A percentile compares a stretch with the other conserved stretches of the same genome.
Conservation (phyloP, 495 filamentous ascomycete genomes). For the Xylaria flabelliformis region DNA sequence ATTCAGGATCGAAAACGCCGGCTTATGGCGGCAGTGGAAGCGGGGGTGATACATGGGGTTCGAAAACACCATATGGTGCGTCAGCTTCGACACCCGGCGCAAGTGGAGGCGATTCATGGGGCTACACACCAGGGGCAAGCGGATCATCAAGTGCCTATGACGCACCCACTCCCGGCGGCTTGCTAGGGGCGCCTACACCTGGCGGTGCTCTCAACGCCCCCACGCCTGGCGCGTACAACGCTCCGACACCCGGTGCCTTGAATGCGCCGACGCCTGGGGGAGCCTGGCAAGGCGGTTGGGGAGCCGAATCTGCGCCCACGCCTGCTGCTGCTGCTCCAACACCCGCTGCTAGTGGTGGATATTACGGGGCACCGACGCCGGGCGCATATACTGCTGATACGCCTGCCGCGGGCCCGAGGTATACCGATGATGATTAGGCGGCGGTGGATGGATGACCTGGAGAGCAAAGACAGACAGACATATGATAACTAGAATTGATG, state of each 20-base stretch:
- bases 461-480: no score
- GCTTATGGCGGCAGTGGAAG: slow-evolving; percentile 60
- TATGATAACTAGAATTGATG: background rate
- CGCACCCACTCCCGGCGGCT: slow-evolving; percentile 75
- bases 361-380: slow-evolving; percentile 79
- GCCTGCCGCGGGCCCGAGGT: slow-evolving; percentile 70
- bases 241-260: slow-evolving; percentile 79
- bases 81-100: slow-evolving; percentile 63
- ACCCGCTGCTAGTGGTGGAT: slow-evolving; percentile 58
- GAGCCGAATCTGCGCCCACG: slow-evolving; percentile 68
- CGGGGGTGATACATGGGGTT: slow-evolving; percentile 70
- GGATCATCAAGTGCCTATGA: slow-evolving; percentile 72
- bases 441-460: background rate
- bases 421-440: slow-evolving; percentile 57
- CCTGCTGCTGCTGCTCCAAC: slow-evolving; percentile 68
- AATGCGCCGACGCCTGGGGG: slow-evolving; percentile 66
- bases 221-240: slow-evolving; percentile 76
- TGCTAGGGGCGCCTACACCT: slow-evolving; percentile 72
- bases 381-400: slow-evolving; percentile 78
- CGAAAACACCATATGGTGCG: slow-evolving; percentile 74
- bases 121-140: slow-evolving; percentile 59
- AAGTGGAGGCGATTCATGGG: slow-evolving; percentile 54
- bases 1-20: slow-evolving; percentile 75
- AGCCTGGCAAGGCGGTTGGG: slow-evolving; percentile 56
- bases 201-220: slow-evolving; percentile 73